Percentiles rank a stretch among this genome's conserved stretches.
Evolutionary conservation across 805 yeast genomes (phyloP).

Genomic region (Pichia insulana): DNA sequence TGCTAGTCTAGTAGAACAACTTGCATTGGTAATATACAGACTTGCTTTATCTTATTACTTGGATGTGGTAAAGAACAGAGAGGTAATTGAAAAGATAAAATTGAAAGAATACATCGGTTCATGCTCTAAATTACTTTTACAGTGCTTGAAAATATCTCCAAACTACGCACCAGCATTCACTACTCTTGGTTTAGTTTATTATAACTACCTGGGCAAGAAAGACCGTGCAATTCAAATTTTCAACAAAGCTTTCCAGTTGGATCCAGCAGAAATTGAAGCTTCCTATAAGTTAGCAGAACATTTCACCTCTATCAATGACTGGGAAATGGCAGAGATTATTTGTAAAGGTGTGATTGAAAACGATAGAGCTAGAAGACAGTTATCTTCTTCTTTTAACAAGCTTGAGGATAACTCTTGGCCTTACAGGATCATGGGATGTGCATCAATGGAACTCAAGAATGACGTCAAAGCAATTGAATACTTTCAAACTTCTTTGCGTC

Average conservation of each 20-base stretch:
- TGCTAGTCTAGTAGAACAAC: slow-evolving; percentile 40
- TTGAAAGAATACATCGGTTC: background rate
- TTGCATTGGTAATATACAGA: slow-evolving; percentile 64
- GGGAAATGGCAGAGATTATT: slow-evolving; percentile 77
- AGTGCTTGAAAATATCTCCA: slow-evolving; percentile 54
- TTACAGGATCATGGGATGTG: slow-evolving; percentile 74
- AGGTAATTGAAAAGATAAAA: background rate
- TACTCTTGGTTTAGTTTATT: slow-evolving; percentile 68
- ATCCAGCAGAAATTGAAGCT: slow-evolving; percentile 64
- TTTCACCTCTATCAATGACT: slow-evolving; percentile 60
- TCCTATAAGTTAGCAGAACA: slow-evolving; percentile 64
- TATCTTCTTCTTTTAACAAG: slow-evolving; percentile 15
- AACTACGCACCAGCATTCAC: slow-evolving; percentile 75
- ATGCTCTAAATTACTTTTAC: slow-evolving; percentile 33
- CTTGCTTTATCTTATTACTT: slow-evolving; percentile 56
- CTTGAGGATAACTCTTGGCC: slow-evolving; percentile 64
- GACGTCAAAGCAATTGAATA: slow-evolving; percentile 76
- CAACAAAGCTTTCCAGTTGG: slow-evolving; percentile 82
- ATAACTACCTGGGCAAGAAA: slow-evolving; percentile 46
- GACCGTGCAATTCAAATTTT: slow-evolving; percentile 77
- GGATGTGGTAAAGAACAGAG: slow-evolving; percentile 18
- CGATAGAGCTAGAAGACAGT: slow-evolving; percentile 45
- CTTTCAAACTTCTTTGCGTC: slow-evolving; percentile 78
- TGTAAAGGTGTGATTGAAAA: slow-evolving; percentile 58
- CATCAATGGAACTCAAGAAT: slow-evolving; percentile 60